phyloP scores from a whole-genome alignment of 805 yeast genomes.

The Lipomyces chichibuensis region DNA sequence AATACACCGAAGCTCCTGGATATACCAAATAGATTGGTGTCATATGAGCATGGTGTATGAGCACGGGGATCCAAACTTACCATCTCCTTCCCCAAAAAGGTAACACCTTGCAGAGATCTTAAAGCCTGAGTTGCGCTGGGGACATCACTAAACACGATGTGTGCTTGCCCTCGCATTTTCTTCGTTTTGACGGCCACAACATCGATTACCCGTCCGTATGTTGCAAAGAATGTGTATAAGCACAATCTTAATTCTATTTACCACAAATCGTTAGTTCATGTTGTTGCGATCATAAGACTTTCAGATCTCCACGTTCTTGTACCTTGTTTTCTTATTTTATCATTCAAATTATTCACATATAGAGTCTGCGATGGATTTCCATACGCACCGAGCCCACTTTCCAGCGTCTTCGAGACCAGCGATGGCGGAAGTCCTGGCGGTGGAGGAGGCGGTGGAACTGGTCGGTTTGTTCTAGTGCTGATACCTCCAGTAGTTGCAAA shows the following conservation, averaged over 20 bases:
- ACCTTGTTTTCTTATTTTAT: conserved; percentile 44
- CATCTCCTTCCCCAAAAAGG: conserved; percentile 45
- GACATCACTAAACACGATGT: conserved; percentile 43
- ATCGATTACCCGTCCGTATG: conserved; percentile 46
- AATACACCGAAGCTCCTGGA: not conserved
- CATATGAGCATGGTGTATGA: not conserved
- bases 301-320: not conserved
- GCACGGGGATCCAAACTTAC: conserved; percentile 12
- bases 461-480: conserved; percentile 13
- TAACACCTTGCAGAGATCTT: conserved; percentile 40
- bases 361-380: conserved; percentile 43
- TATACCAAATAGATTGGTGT: not conserved
- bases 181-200: conserved; percentile 46
- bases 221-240: conserved; percentile 47
- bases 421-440: conserved; percentile 8
- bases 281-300: not conserved
- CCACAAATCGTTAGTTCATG: not conserved
- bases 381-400: conserved; percentile 5
- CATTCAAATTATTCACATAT: conserved; percentile 47
- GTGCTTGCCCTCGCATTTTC: conserved; percentile 52
- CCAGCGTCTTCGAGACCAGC: conserved; percentile 1
- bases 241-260: conserved; percentile 41
- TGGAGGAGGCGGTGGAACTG: conserved; percentile 25
- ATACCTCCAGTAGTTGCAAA: conserved; percentile 7
- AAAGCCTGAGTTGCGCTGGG: conserved; percentile 44